Conservation (phyloP, 257 asterid genomes). For the Solanum paucissectum region DNA sequence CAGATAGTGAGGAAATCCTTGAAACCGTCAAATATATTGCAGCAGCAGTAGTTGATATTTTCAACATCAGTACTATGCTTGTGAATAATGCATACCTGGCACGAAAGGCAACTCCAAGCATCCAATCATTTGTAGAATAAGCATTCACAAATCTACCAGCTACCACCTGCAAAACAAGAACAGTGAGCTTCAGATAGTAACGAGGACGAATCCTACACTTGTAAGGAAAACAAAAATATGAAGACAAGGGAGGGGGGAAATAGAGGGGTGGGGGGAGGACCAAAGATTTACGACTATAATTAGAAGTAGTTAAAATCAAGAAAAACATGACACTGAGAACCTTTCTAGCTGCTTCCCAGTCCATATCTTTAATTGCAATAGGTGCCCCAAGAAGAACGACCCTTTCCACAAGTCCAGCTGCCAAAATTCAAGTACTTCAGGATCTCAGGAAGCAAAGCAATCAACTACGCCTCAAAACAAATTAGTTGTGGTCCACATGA, state of each 20-base stretch:
- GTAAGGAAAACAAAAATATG: neutral
- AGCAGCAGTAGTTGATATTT: neutral
- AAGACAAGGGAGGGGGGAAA: neutral
- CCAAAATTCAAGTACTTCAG: slow-evolving; percentile 2
- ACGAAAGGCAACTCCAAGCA: slow-evolving; percentile 91
- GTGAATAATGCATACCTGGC: slow-evolving; percentile 46
- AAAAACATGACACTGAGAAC: slow-evolving; percentile 11
- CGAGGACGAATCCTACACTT: neutral
- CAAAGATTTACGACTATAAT: neutral
- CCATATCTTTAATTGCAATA: slow-evolving; percentile 58
- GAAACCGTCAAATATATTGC: neutral
- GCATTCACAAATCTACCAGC: slow-evolving; percentile 87
- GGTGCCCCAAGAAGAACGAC: slow-evolving; percentile 97
- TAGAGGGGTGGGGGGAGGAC: neutral
- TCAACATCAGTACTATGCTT: neutral
- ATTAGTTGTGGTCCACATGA: neutral
- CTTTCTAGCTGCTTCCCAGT: slow-evolving; percentile 92
- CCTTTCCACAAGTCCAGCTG: slow-evolving; percentile 83
- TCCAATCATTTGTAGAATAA: slow-evolving; percentile 88
- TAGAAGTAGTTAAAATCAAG: neutral
- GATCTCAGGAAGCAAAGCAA: neutral
- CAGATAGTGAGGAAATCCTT: neutral
- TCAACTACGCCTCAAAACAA: neutral
- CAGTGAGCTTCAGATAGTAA: neutral
- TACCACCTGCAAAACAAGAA: slow-evolving; percentile 50